These are phyloP conservation scores for Cyberlindnera meyerae DNA, from an alignment of 805 yeast genomes.

Conservation along the genomic window DNA sequence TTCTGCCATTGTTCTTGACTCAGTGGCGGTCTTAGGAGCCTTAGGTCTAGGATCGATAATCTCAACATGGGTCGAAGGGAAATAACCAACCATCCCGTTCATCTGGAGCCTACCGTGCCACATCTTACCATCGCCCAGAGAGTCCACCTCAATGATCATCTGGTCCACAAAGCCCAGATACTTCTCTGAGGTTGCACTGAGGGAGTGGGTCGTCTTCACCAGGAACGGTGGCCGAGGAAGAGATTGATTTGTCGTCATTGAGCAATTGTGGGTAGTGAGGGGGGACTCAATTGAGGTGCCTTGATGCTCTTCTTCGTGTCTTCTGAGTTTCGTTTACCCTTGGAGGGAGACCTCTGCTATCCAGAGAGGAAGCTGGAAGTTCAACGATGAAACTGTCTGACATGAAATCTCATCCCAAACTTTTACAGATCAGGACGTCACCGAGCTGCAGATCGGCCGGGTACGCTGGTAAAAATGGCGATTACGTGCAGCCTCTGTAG, in stretches of 20 bases:
- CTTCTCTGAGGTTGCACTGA: conserved; percentile 89
- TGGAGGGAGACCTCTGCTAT: too few relatives aligned
- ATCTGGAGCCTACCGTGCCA: conserved; percentile 81
- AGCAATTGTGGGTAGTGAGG: too few relatives aligned
- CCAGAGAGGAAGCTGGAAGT: too few relatives aligned
- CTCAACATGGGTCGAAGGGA: conserved; percentile 84
- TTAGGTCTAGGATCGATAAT: conserved; percentile 37
- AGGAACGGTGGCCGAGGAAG: conserved; percentile 55
- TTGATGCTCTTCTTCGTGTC: too few relatives aligned
- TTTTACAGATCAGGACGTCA: too few relatives aligned
- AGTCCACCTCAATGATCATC: conserved; percentile 79
- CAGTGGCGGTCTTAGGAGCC: too few relatives aligned
- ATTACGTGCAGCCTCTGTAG: too few relatives aligned
- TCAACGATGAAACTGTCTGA: neutral
- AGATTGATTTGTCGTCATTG: conserved; percentile 5
- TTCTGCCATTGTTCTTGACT: neutral
- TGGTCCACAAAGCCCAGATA: conserved; percentile 94
- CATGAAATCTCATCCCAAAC: neutral
- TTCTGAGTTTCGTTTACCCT: too few relatives aligned
- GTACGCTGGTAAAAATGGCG: too few relatives aligned
- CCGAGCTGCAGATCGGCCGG: too few relatives aligned
- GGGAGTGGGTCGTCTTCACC: conserved; percentile 80
- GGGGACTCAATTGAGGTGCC: too few relatives aligned
- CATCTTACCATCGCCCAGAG: conserved; percentile 84
- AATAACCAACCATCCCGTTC: conserved; percentile 77